Base-by-base conservation (phyloP, 2,329 filamentous ascomycete genomes). In the Trichoderma arundinaceum region DNA sequence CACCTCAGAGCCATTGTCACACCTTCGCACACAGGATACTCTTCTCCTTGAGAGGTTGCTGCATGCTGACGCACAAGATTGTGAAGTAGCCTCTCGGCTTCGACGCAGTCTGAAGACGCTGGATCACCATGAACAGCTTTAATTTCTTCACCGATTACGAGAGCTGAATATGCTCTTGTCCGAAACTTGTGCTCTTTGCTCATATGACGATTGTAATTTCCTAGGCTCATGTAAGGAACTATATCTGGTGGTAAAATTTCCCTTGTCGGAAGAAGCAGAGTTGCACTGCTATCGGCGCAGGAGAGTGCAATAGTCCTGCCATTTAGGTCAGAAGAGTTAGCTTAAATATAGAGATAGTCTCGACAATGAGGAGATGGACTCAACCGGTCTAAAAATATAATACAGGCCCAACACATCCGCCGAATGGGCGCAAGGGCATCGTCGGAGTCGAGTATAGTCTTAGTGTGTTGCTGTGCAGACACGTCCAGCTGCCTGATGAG, bases 371-470 rank as follows among this genome's bases (percentile, higher is more conserved):
- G 4, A 3, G 43, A 7, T 22, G 7, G 13, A 49, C 39, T 59
- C 19, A 60, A 65, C 63, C 63, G 22, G 12, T 65, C 63, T 28
- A 65, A 22, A 61, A 51, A 53, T n/a, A 65, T 9, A 8, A 65
- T 61, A 9, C n/a, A 15, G 8, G 28, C 33, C 63, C 63, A 65
- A 54, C 63, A 59, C 15, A 60, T 8, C 10, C 17, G 52, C 7
- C 44, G 13, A 19, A 3, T 15, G 10, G 19, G 13, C 7, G 6
- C 15, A 13, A 54, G 39, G n/a, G 1, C 1, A 10, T 63, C 49
- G 0, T 46, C n/a, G 12, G 9, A 17, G 3, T 10, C 2, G 6
- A 7, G 10, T 19, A 13, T 7, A 7, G 39, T 10, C 8, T 22
- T 28, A 33, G 12, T 28, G 1, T 28, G 35, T 10, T 44, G 38